Evolutionary conservation across 2,329 filamentous ascomycete genomes (phyloP).

Genomic region (Clarireedia homoeocarpa): DNA sequence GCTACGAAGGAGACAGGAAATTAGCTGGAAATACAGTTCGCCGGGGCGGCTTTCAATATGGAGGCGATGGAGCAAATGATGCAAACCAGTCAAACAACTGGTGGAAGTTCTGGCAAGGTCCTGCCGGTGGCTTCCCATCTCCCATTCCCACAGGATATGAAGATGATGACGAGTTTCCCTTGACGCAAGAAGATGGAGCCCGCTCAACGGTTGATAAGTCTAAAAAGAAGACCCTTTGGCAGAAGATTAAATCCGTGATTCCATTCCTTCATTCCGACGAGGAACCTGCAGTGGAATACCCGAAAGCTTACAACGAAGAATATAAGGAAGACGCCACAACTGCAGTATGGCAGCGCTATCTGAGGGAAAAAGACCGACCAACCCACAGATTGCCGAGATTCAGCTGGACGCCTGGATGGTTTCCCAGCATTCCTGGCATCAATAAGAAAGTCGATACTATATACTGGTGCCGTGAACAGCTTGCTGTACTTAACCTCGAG

Average conservation of each 20-base stretch:
- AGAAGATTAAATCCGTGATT: conserved; percentile 41
- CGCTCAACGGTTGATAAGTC: not conserved
- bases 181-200: conserved; percentile 30
- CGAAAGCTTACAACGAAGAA: conserved; percentile 53
- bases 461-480: conserved; percentile 77
- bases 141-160: conserved; percentile 52
- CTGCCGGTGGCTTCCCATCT: conserved; percentile 51
- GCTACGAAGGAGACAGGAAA: not conserved
- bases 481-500: conserved; percentile 82
- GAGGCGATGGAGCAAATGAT: conserved; percentile 17
- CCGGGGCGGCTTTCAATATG: conserved; percentile 13
- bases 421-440: conserved; percentile 69
- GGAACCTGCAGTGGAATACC: conserved; percentile 41
- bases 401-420: conserved; percentile 52
- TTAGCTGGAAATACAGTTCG: conserved; percentile 23
- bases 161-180: conserved; percentile 32
- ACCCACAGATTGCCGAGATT: conserved; percentile 69
- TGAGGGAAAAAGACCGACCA: conserved; percentile 74
- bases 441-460: conserved; percentile 94
- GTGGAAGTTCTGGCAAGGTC: conserved; percentile 60
- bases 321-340: conserved; percentile 53
- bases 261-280: conserved; percentile 35
- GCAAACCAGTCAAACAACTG: conserved; percentile 30
- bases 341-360: conserved; percentile 74
- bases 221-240: conserved; percentile 40